Evolutionary conservation across 2,329 filamentous ascomycete species (phyloP), one percentile per base, ranked within the genome.

Genomic region (Pleomassaria siparia): DNA sequence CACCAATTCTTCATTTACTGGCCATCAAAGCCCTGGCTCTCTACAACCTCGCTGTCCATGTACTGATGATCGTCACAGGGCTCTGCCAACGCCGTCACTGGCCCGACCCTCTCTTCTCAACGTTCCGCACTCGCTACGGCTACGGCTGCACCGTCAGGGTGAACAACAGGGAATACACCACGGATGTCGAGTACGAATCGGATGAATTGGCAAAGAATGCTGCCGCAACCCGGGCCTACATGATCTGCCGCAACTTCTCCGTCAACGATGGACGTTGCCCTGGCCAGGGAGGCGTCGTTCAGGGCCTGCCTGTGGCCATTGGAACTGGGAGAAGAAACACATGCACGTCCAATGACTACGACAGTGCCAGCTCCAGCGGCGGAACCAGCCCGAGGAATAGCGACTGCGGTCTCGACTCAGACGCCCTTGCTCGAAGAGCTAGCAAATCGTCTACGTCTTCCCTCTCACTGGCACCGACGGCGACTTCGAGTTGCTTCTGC

Each of bases 221-320:
- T 63, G 92, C 92, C 21, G 92, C 92, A 51, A 95, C 95, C 83
- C 88, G 91, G 53, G 92, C 92, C 48, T 97, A 96, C 74, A 92
- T 96, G 84, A 94, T 96, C 59, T 96, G 92, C 79, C 87, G 91
- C 56, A 96, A 96, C 79, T 96, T 96, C 75, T 95, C 90, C 46
- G 89, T 95, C 72, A 96, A 96, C 69, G 91, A 95, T 63, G 92
- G 92, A 69, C 96, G 95, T 90, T 83, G 81, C 55, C 75, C 79
- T 64, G 70, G 80, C 70, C 67, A 81, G 70, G 57, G 77, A 70
- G 71, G 72, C 16, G 73, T 80, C 18, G 74, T 83, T 35, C 83
- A 86, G 69, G 83, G 83, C 4, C 71, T 84, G 20, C 83, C 83
- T 1, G 82, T 84, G 48, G 81, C 83, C 24, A 85, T 85, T 69